Base-by-base conservation (phyloP, 495 filamentous ascomycete species). In the Umbilicaria muhlenbergii region DNA sequence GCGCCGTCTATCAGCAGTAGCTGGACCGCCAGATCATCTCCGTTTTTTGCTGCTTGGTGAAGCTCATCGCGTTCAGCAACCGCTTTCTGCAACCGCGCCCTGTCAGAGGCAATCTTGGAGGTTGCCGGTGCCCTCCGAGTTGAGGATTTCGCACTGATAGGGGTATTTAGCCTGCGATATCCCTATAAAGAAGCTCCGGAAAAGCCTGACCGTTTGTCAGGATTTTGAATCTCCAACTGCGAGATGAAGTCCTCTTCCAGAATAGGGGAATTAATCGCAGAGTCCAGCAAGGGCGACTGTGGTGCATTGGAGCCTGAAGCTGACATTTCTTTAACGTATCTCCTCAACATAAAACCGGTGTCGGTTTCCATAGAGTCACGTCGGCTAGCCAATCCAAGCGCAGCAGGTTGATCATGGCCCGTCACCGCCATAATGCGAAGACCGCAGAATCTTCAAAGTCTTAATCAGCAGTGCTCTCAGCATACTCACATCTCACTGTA, bases 1-100 rank as follows among this genome's bases (percentile, higher is more conserved):
- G 62, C 59, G 2, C 64, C 62, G 1, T 54, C 39, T 12, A 52
- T 38, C 6, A 71, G 43, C 1, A 69, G 54, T 10, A 69, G 36
- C 18, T 60, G 55, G 2, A 60, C 51, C 8, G 65, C 51, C 15
- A 54, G 45, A 13, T 61, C 58, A 32, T 56, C 50, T 13, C 60
- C 63, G 6, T 56, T 45, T 8, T 46, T 35, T 10, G 61, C 57
- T 1, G 66, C 66, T 8, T 48, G 41, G 36, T 58, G 54, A 13
- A 70, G 46, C 1, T 16, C 46, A 1, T 11, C 24, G 11, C 46
- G 35, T 24, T 48, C 40, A 24, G 43, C 43, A 21, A 43, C 40
- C 8, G 34, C 32, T 32, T 28, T 43, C n/a, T 32, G 46, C n/a
- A 48, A 36, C 8, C 40, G 40, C 19, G 19, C 19, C 19, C 19